Evolutionary conservation across 2,329 filamentous ascomycete species (phyloP).

Genomic region (Macroventuria anomochaeta): DNA sequence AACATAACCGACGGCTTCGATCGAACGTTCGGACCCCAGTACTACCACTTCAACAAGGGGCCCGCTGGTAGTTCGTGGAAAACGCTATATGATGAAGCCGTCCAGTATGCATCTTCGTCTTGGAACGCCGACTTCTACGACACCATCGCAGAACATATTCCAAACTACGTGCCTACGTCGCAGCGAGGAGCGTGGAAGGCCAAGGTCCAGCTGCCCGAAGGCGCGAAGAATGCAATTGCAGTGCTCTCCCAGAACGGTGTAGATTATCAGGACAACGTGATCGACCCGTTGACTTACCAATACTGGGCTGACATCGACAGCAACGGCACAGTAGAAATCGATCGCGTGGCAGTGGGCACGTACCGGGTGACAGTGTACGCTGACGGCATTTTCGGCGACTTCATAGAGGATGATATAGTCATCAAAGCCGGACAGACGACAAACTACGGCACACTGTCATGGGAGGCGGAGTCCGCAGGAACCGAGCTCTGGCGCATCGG

Average conservation of each 20-base stretch:
- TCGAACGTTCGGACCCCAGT: slow-evolving; percentile 69
- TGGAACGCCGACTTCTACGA: slow-evolving; percentile 69
- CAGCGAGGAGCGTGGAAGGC: slow-evolving; percentile 60
- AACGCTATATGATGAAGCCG: slow-evolving; percentile 61
- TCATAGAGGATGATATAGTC: slow-evolving; percentile 59
- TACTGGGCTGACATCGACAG: slow-evolving; percentile 63
- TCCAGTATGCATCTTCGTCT: slow-evolving; percentile 56
- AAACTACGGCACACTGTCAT: slow-evolving; percentile 43
- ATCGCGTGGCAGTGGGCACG: slow-evolving; percentile 61
- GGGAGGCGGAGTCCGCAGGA: slow-evolving; percentile 63
- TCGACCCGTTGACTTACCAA: slow-evolving; percentile 63
- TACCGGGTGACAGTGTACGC: slow-evolving; percentile 70
- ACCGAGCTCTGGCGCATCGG: slow-evolving; percentile 69
- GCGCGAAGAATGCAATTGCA: slow-evolving; percentile 60
- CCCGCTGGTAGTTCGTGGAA: slow-evolving; percentile 44
- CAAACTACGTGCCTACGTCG: slow-evolving; percentile 63
- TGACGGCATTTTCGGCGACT: slow-evolving; percentile 67
- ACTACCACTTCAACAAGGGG: slow-evolving; percentile 68
- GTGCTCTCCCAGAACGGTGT: slow-evolving; percentile 60
- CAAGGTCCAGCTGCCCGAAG: slow-evolving; percentile 59
- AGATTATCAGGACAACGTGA: slow-evolving; percentile 66
- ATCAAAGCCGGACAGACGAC: slow-evolving; percentile 50
- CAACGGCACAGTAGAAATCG: slow-evolving; percentile 59
- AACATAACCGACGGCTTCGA: slow-evolving; percentile 71
- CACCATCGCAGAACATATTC: slow-evolving; percentile 64